phyloP scores from a whole-genome alignment of 768 basidiomycete genomes.

The Mycena capillaripes region DNA sequence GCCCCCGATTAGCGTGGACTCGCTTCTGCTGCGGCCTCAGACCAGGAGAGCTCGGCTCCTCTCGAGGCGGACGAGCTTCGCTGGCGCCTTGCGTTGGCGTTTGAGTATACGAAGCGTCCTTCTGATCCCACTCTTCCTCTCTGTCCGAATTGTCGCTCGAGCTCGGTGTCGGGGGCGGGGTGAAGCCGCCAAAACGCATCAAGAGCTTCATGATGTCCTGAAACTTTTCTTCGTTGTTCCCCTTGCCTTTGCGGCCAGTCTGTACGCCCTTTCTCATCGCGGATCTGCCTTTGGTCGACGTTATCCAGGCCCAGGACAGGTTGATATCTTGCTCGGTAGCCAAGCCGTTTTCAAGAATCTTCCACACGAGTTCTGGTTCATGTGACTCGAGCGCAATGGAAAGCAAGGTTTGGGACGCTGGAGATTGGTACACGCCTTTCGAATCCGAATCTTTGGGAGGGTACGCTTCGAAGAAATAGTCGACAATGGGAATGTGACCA shows the following conservation, averaged over 20 bases:
- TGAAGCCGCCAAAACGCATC: slow-evolving; percentile 64
- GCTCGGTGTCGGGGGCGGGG: slow-evolving; percentile 55
- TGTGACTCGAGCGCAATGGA: slow-evolving; percentile 70
- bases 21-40: slow-evolving; percentile 29
- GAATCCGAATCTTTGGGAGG: slow-evolving; percentile 68
- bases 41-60: slow-evolving; percentile 21
- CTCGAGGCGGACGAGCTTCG: slow-evolving; percentile 14
- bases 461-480: slow-evolving; percentile 74
- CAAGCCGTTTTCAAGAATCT: slow-evolving; percentile 72
- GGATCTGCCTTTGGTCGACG: slow-evolving; percentile 49
- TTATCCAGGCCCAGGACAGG: slow-evolving; percentile 64
- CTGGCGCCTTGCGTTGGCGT: slow-evolving; percentile 29
- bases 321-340: slow-evolving; percentile 63
- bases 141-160: slow-evolving; percentile 31
- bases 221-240: slow-evolving; percentile 51
- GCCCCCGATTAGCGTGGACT: slow-evolving; percentile 49
- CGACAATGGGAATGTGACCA: slow-evolving; percentile 66
- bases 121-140: slow-evolving; percentile 27
- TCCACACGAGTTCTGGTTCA: slow-evolving; percentile 75
- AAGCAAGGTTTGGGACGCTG: slow-evolving; percentile 60
- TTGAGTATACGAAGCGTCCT: slow-evolving; percentile 12
- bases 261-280: slow-evolving; percentile 38
- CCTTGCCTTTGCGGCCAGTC: slow-evolving; percentile 36
- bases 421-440: slow-evolving; percentile 60
- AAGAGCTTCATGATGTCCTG: slow-evolving; percentile 68